A percentile compares a stretch with the other conserved stretches of the same genome.
These are phyloP conservation scores for Arabidopsis suecica DNA, from an alignment of 345 rosid species.

Conservation along the genomic window DNA sequence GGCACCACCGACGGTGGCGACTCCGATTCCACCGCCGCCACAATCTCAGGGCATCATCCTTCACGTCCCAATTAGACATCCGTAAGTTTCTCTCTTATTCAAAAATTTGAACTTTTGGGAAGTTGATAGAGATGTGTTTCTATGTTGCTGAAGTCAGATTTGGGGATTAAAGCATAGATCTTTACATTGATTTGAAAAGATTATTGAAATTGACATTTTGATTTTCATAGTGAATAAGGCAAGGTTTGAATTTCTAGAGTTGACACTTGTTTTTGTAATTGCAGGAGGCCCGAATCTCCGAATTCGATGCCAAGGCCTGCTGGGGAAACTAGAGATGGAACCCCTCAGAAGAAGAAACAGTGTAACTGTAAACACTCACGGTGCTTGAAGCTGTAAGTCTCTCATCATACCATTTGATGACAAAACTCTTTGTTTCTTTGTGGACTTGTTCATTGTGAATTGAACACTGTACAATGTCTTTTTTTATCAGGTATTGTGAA, in stretches of 20 bases:
- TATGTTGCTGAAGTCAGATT: neutral
- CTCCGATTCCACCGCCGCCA: conserved; percentile 37
- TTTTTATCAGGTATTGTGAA: conserved; percentile 82
- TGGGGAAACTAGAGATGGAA: conserved; percentile 77
- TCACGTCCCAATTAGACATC: conserved; percentile 44
- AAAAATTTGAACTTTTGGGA: conserved; percentile 19
- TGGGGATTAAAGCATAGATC: conserved; percentile 18
- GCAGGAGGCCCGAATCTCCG: conserved; percentile 88
- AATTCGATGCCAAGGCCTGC: conserved; percentile 69
- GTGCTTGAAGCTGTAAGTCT: conserved; percentile 96
- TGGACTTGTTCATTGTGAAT: neutral
- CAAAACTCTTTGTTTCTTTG: neutral
- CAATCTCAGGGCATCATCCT: conserved; percentile 34
- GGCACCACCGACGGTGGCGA: conserved; percentile 36
- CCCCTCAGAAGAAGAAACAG: conserved; percentile 94
- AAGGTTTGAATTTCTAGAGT: neutral
- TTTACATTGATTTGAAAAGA: conserved; percentile 1
- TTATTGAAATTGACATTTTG: neutral
- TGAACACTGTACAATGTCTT: conserved; percentile 15
- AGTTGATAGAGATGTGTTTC: neutral
- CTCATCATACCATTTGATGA: neutral
- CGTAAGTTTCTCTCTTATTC: conserved; percentile 50
- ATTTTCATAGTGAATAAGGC: neutral
- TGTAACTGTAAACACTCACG: conserved; percentile 98
- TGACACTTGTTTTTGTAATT: conserved; percentile 21